Evolutionary conservation across 148 eudicot species (phyloP), one percentile per base, ranked within the genome.

Genomic region (Vaccinium macrocarpon): DNA sequence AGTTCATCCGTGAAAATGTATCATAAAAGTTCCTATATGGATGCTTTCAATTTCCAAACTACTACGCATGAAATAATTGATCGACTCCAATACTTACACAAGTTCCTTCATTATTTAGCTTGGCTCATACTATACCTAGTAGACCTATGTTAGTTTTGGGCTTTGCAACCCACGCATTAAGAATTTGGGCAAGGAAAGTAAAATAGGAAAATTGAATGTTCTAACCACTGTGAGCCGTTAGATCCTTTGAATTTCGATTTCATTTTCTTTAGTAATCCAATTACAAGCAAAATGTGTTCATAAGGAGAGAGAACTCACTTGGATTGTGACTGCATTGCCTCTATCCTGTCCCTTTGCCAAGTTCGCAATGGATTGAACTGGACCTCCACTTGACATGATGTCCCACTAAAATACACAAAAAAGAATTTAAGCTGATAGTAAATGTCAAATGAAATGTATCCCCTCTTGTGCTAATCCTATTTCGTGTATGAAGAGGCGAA

Each of bases 331-430:
- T 78, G 94, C 88, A 78, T 97, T 97, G 74, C 98, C 98, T 13
- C 94, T 86, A 82, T 93, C 95, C 82, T 96, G 95, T 64, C 98
- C 99, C 89, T 96, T 94, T 42, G 98, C 90, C 83, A 96, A 87
- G 91, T 89, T 96, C 23, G 90, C 97, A 49, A 92, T 85, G 74
- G 92, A 84, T 57, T 93, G 92, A 52, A 90, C 92, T 55, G 89
- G 90, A 82, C 90, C 91, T 83, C 92, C 96, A 72, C 84, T 90
- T 75, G 92, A 89, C 93, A 90, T 89, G 48, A 89, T 84, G 57
- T 96, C 99, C 99, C 99, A 96, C 99, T 96, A 85, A 32, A 79
- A 85, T 79, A n/a, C 68, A 80, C 78, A 32, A 8, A 46, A 23
- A 46, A 23, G 0, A 1, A 2, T 5, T 5, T 6, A 29, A 72